Conservation (phyloP, 129 eudicot genomes). For the Mikania micrantha region DNA sequence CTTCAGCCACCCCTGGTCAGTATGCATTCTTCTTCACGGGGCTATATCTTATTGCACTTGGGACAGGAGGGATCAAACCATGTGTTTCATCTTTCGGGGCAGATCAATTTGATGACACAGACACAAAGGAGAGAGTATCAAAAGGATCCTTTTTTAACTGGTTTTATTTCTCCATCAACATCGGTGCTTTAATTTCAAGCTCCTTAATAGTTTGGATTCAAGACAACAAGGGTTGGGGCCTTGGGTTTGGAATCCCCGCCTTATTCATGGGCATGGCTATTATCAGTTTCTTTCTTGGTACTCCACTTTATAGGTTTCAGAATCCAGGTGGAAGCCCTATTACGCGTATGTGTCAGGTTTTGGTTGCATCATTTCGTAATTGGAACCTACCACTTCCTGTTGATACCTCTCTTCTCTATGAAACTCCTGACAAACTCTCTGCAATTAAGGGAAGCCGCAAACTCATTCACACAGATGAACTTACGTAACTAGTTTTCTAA, state of each 20-base stretch:
- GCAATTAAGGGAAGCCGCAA: conserved; percentile 76
- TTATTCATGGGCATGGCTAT: conserved; percentile 73
- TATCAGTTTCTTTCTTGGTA: conserved; percentile 65
- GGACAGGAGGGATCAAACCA: conserved; percentile 90
- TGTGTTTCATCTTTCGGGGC: conserved; percentile 95
- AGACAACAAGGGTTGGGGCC: conserved; percentile 82
- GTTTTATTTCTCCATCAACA: conserved; percentile 75
- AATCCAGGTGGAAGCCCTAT: conserved; percentile 93
- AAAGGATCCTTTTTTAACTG: conserved; percentile 91
- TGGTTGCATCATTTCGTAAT: conserved; percentile 64
- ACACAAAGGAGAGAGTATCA: conserved; percentile 53
- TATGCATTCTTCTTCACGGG: conserved; percentile 61
- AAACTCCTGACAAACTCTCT: conserved; percentile 60
- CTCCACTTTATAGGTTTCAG: conserved; percentile 71
- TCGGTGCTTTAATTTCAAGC: conserved; percentile 68
- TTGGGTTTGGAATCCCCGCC: conserved; percentile 88
- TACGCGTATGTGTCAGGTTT: conserved; percentile 79
- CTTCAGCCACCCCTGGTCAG: conserved; percentile 59
- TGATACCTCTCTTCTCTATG: conserved; percentile 55
- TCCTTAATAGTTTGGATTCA: conserved; percentile 76
- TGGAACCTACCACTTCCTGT: conserved; percentile 45
- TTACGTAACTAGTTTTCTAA: conserved; percentile 35
- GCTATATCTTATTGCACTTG: conserved; percentile 82
- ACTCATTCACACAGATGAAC: conserved; percentile 67
- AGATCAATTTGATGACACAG: conserved; percentile 92